phyloP scores from a whole-genome alignment of 1,139 yeast species.

The Yamadazyma triangularis region DNA sequence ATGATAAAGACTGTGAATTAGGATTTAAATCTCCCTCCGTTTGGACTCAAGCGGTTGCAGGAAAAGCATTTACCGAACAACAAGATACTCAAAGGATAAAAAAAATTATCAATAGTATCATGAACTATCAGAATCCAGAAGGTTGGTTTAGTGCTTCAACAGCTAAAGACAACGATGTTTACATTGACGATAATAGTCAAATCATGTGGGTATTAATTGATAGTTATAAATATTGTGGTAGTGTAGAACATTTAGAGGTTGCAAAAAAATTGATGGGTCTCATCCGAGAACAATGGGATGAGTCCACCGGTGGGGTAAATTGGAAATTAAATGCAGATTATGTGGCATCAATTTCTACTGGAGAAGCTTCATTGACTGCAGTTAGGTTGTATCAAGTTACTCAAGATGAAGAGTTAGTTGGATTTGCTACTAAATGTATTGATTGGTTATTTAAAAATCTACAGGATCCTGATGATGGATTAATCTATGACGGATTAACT shows the following conservation, averaged over 20 bases:
- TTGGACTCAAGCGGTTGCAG: conserved; percentile 25
- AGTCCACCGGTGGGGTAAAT: conserved; percentile 25
- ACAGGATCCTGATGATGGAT: conserved; percentile 24
- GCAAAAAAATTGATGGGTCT: conserved; percentile 12
- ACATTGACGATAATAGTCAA: conserved; percentile 33
- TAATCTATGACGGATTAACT: conserved; percentile 28
- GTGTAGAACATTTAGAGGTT: conserved; percentile 11
- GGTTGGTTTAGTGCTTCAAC: conserved; percentile 29
- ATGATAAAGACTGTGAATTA: conserved; percentile 9
- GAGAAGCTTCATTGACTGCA: conserved; percentile 32
- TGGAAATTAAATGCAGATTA: conserved; percentile 23
- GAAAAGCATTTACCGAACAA: conserved; percentile 14
- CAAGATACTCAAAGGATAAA: conserved; percentile 10
- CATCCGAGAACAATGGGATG: conserved; percentile 14
- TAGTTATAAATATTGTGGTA: conserved; percentile 17
- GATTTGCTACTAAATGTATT: conserved; percentile 21
- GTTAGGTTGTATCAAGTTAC: conserved; percentile 19
- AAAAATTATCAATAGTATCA: conserved; percentile 8
- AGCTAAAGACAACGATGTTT: conserved; percentile 23
- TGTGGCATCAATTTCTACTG: conserved; percentile 30
- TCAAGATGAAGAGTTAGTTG: conserved; percentile 15
- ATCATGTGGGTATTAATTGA: conserved; percentile 27
- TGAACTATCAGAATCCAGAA: conserved; percentile 10
- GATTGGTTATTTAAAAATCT: conserved; percentile 23
- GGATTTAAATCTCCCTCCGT: conserved; percentile 14